Evolutionary conservation across 2,329 filamentous ascomycete genomes (phyloP), one percentile per base, ranked within the genome.

Genomic region (Dactylellina leptospora): DNA sequence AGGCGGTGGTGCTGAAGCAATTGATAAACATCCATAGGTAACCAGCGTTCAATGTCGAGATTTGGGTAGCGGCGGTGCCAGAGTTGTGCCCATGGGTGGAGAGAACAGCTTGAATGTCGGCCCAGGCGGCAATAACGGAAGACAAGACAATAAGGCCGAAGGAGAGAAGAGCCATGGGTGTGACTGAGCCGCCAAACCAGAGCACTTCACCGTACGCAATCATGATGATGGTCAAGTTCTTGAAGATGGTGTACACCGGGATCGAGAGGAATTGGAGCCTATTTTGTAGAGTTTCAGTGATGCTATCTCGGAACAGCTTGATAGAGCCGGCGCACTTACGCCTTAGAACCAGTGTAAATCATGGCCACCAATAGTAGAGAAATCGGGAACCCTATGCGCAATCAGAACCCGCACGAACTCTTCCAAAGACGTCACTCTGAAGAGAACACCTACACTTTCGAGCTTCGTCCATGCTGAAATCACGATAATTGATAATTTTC

Each of bases 241-340:
- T 99, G 86, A 99, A 99, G 80, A 99, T 99, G 62, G 95, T 99
- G 83, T 99, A 99, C 23, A 99, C 95, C 22, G 95, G 95, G 62
- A 99, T 96, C 28, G 93, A 97, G 73, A 99, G 90, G 82, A 89
- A 97, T 82, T 97, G 92, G 47, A 99, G 87, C 4, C 73, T 74
- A 50, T 51, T 36, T 28, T 48, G n/a, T n/a, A n/a, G n/a, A n/a
- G n/a, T n/a, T n/a, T n/a, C n/a, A n/a, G n/a, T n/a, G n/a, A n/a
- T n/a, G n/a, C n/a, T n/a, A n/a, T n/a, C n/a, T n/a, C n/a, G n/a
- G n/a, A n/a, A n/a, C n/a, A n/a, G n/a, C n/a, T n/a, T n/a, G n/a
- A n/a, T n/a, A n/a, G n/a, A n/a, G n/a, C n/a, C n/a, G n/a, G n/a
- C n/a, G n/a, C 18, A 2, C 72, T 71, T 63, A 74, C 18, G 95